Conservation (phyloP, 2,329 filamentous ascomycete genomes). For the Lasiodiplodia sp. region DNA sequence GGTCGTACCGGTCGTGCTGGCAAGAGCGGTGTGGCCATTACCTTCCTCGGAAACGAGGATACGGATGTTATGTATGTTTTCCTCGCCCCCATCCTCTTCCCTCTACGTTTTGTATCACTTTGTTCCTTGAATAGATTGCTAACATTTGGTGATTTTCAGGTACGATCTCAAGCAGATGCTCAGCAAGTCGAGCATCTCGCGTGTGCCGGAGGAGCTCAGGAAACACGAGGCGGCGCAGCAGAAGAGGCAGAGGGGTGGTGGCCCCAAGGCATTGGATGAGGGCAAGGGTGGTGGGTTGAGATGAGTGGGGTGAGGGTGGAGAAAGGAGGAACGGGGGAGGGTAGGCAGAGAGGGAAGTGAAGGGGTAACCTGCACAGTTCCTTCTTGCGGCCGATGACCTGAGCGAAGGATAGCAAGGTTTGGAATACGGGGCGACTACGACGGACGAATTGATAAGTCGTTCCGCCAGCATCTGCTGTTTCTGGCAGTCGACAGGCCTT, state of each 20-base stretch:
- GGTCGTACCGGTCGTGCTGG: constrained; percentile 99
- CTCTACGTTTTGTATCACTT: neutral
- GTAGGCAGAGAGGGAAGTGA: neutral
- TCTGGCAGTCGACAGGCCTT: too few relatives aligned
- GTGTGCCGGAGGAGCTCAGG: constrained; percentile 88
- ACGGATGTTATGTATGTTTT: constrained; percentile 75
- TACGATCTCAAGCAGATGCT: constrained; percentile 96
- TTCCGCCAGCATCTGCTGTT: too few relatives aligned
- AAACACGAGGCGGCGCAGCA: constrained; percentile 93
- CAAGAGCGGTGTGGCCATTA: constrained; percentile 95
- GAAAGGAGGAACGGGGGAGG: neutral
- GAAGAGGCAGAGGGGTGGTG: constrained; percentile 57
- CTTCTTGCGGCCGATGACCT: too few relatives aligned
- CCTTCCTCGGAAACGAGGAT: constrained; percentile 92
- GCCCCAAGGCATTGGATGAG: constrained; percentile 43
- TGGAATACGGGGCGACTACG: too few relatives aligned
- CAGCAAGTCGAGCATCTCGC: constrained; percentile 84
- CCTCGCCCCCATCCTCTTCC: neutral
- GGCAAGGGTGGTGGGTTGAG: constrained; percentile 31
- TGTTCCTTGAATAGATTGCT: neutral
- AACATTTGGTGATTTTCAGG: constrained; percentile 38
- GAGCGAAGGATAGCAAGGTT: too few relatives aligned
- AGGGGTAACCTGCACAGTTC: too few relatives aligned
- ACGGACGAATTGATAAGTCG: too few relatives aligned
- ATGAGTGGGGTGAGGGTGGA: neutral